Percentiles rank a stretch among this genome's conserved stretches.
Evolutionary conservation across 352 stramenopile genomes (phyloP).

Genomic region (Ophiocytium majus): DNA sequence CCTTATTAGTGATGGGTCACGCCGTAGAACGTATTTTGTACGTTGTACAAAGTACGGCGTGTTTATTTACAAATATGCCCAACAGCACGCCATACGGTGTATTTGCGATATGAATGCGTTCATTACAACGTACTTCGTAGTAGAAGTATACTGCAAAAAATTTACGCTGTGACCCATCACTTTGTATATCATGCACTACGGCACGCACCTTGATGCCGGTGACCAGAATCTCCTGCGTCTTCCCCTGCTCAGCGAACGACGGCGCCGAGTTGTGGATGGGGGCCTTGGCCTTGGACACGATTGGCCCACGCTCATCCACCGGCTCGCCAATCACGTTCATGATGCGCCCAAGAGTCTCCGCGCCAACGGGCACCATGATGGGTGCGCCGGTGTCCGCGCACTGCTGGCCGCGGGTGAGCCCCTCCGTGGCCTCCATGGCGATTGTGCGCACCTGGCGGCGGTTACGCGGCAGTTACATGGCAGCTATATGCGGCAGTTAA

Average conservation of each 20-base stretch:
- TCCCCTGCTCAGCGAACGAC: constrained; percentile 84
- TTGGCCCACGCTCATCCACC: constrained; percentile 91
- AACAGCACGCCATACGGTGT: no score
- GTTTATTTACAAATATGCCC: no score
- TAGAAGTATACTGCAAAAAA: no score
- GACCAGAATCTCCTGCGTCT: constrained; percentile 88
- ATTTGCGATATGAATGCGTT: no score
- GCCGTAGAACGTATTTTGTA: no score
- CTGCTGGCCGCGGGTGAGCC: constrained; percentile 88
- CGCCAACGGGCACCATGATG: constrained; percentile 85
- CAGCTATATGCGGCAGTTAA: no score
- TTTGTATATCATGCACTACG: no score
- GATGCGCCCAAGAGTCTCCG: constrained; percentile 90
- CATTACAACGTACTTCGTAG: no score
- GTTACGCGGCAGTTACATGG: no score
- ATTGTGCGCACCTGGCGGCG: constrained; percentile 78
- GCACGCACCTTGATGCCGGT: constrained; percentile 94
- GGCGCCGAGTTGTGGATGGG: constrained; percentile 88
- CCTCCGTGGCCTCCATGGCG: constrained; percentile 92
- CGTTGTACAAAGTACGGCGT: no score
- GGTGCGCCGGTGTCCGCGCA: constrained; percentile 85
- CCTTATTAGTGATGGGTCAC: no score
- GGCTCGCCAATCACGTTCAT: constrained; percentile 96
- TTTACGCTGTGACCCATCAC: no score
- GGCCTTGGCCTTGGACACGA: constrained; percentile 76